Percentiles rank a stretch among this genome's conserved stretches.
Evolutionary conservation across 1,284 basidiomycete species (phyloP).

Genomic region (Laetiporus sulphureus): DNA sequence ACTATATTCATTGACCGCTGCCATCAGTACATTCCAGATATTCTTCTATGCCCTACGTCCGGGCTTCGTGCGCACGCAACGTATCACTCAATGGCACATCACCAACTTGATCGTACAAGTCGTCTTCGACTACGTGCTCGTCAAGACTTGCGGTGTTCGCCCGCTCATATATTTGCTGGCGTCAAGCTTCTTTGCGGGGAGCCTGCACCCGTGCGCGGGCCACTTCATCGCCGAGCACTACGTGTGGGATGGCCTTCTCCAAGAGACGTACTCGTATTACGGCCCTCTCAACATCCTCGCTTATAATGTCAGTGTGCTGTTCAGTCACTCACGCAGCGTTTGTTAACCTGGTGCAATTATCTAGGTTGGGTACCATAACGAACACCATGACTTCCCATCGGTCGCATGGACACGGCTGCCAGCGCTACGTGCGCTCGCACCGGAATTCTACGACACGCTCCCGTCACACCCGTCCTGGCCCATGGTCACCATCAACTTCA

Average conservation of each 20-base stretch:
- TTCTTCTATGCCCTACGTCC: constrained; percentile 97
- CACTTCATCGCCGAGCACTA: constrained; percentile 99
- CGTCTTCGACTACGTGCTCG: constrained; percentile 65
- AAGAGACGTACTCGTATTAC: constrained; percentile 98
- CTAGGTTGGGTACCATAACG: constrained; percentile 97
- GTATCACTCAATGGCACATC: constrained; percentile 78
- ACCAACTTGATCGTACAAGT: constrained; percentile 73
- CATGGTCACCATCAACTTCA: constrained; percentile 91
- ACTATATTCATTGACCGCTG: not conserved
- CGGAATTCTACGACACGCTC: constrained; percentile 89
- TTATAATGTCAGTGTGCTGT: constrained; percentile 73
- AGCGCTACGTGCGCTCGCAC: constrained; percentile 73
- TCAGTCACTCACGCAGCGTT: too few relatives aligned
- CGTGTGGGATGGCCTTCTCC: constrained; percentile 81
- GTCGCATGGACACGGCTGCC: constrained; percentile 95
- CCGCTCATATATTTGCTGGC: constrained; percentile 81
- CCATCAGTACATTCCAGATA: constrained; percentile 89
- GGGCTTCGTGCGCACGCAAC: constrained; percentile 87
- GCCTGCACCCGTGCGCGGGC: constrained; percentile 90
- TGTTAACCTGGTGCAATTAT: too few relatives aligned
- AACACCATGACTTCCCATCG: constrained; percentile 98
- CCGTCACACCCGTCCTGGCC: constrained; percentile 91
- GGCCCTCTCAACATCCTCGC: constrained; percentile 86
- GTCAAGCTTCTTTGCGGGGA: constrained; percentile 92
- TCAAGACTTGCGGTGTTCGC: constrained; percentile 52